Evolutionary conservation across 371 early-diverging fungal genomes (phyloP).

Genomic region (Blakeslea trispora): DNA sequence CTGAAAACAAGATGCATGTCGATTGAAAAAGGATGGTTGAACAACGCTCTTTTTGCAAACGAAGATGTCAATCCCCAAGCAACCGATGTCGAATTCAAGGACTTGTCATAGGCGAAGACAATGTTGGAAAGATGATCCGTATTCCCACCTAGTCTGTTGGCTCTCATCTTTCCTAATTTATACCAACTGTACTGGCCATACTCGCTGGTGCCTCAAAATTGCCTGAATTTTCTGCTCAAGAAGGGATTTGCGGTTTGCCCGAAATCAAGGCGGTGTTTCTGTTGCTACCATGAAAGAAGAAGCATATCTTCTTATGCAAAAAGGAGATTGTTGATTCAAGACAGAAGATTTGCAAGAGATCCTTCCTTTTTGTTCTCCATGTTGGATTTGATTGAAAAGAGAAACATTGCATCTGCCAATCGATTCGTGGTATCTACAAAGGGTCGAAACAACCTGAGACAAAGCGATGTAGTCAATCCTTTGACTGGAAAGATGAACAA

Average conservation of each 20-base stretch:
- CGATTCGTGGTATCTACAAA: not conserved
- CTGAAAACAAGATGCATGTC: conserved; percentile 1
- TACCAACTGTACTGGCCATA: conserved; percentile 6
- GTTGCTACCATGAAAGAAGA: not conserved
- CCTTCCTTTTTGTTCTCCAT: conserved; percentile 4
- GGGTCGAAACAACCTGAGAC: not conserved
- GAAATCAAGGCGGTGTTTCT: not conserved
- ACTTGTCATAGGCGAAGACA: conserved; percentile 1
- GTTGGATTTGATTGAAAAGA: conserved; percentile 5
- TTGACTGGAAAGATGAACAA: not conserved
- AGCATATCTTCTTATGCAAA: not conserved
- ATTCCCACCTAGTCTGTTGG: conserved; percentile 2
- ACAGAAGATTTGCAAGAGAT: conserved; percentile 8
- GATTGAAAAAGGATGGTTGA: not conserved
- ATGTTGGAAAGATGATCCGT: not conserved
- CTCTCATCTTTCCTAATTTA: conserved; percentile 2
- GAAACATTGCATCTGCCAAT: not conserved
- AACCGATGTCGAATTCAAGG: conserved; percentile 4
- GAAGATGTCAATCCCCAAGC: conserved; percentile 2
- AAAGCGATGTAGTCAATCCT: conserved; percentile 3
- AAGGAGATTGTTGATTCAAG: not conserved
- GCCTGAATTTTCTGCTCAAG: not conserved
- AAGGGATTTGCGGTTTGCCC: not conserved
- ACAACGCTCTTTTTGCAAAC: conserved; percentile 4
- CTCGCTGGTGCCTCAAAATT: not conserved